Base-by-base conservation (phyloP, 805 yeast genomes). In the Sugiyamaella mastotermitis region DNA sequence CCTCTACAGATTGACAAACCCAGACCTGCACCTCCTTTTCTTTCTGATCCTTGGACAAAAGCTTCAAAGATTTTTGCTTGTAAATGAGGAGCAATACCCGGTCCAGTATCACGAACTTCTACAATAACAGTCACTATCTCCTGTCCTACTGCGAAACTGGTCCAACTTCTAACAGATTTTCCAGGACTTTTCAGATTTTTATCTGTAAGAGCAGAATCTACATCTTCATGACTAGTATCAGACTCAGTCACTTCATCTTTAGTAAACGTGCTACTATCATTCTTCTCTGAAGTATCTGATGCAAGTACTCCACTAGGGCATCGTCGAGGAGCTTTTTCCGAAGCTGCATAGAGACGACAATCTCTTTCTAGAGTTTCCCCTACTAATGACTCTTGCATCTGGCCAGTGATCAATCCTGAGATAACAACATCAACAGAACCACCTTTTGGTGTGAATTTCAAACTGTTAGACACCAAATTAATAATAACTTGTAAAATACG, bases 1-100 rank as follows among this genome's bases (percentile, higher is more conserved):
- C 90, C 97, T 42, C 85, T 70, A 61, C 97, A 92, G 53, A 90
- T 90, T 1, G 80, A 73, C 31, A 90, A 70, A 1, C 98, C 98
- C 33, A 90, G 67, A 2, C 97, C 98, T 0, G 97, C 92, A 49
- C 98, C 98, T 42, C 97, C 97, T 55, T 83, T 80, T 41, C 88
- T 84, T 54, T 95, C 71, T 4, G 95, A 83, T 37, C 97, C 98
- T 63, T 90, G 98, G 14, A 88, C 87, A 65, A 90, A 90, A 1
- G 97, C 97, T 53, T 92, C 97, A 59, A 90, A 90, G 1, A 90
- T 94, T 44, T 82, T 77, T 31, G 78, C 78, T 53, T 84, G 96
- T 38, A 87, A 60, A 1, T 80, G 76, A 10, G 80, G 78, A 28
- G 85, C 94, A 37, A 90, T 88, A 43, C 98, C 98, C 0, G 97